These are phyloP conservation scores for Cytospora leucostoma DNA, from an alignment of 2,329 filamentous ascomycete genomes.

Conservation along the genomic window DNA sequence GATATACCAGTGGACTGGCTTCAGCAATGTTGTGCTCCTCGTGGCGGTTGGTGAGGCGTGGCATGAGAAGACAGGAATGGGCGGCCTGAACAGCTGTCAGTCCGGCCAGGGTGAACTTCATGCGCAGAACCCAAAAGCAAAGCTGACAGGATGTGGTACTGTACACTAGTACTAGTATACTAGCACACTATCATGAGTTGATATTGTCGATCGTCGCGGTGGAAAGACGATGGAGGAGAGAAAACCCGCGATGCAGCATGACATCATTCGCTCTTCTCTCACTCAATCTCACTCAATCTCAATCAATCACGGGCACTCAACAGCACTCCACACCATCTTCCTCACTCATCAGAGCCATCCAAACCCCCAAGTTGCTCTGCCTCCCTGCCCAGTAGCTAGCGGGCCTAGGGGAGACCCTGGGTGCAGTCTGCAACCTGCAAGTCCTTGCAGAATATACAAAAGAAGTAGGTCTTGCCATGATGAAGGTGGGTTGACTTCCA, in stretches of 20 bases:
- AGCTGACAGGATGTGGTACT: background rate
- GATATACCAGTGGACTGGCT: background rate
- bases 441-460: conserved; percentile 13
- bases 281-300: background rate
- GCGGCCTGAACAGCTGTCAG: background rate
- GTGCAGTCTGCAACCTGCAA: conserved; percentile 13
- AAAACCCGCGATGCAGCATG: conserved; percentile 10
- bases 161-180: background rate
- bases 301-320: background rate
- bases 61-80: background rate
- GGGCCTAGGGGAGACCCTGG: conserved; percentile 7
- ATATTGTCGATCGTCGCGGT: background rate
- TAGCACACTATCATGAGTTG: background rate
- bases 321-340: background rate
- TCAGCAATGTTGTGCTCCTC: background rate
- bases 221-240: background rate
- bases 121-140: too few relatives aligned
- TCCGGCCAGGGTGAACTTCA: background rate
- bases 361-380: conserved; percentile 9
- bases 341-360: background rate
- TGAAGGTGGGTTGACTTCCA: background rate
- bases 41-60: conserved; percentile 3
- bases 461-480: conserved; percentile 8
- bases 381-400: background rate
- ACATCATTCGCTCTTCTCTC: conserved; percentile 6